phyloP scores from a whole-genome alignment of 2,329 filamentous ascomycete genomes.

The Clonostachys byssicola region DNA sequence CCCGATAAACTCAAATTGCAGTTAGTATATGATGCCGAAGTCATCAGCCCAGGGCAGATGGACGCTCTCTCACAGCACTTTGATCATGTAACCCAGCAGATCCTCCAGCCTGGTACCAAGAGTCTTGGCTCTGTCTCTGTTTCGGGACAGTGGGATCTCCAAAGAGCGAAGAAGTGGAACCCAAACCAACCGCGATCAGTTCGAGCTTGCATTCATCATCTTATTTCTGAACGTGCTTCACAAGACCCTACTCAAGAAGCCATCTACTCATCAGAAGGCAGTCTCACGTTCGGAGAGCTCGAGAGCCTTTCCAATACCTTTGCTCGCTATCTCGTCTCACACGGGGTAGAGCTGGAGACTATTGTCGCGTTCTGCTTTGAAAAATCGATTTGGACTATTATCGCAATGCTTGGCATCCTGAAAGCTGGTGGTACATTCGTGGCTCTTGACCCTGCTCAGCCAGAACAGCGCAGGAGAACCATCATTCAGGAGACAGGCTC shows the following conservation, averaged over 20 bases:
- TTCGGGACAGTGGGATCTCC: background rate
- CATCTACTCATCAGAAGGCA: background rate
- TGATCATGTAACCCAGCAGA: background rate
- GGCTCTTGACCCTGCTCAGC: conserved; percentile 6
- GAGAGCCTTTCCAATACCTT: conserved; percentile 4
- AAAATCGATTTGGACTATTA: conserved; percentile 13
- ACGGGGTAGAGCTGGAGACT: conserved; percentile 1
- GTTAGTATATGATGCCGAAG: conserved; percentile 1
- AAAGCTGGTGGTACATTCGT: conserved; percentile 17
- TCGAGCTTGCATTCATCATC: background rate
- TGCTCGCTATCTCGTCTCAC: conserved; percentile 3
- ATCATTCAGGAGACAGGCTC: conserved; percentile 5
- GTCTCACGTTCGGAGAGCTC: conserved; percentile 32
- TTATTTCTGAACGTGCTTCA: conserved; percentile 2
- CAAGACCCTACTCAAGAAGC: conserved; percentile 16
- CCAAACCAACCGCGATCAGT: background rate
- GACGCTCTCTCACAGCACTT: background rate
- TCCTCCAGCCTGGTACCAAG: background rate
- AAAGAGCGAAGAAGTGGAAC: background rate
- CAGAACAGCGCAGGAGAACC: conserved; percentile 1
- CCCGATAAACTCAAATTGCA: conserved; percentile 1
- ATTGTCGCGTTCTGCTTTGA: conserved; percentile 10
- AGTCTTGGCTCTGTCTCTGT: background rate
- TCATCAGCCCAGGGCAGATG: background rate
- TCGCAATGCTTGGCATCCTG: conserved; percentile 15